phyloP scores from a whole-genome alignment of 345 rosid species.

The Diplotaxis tenuifolia region DNA sequence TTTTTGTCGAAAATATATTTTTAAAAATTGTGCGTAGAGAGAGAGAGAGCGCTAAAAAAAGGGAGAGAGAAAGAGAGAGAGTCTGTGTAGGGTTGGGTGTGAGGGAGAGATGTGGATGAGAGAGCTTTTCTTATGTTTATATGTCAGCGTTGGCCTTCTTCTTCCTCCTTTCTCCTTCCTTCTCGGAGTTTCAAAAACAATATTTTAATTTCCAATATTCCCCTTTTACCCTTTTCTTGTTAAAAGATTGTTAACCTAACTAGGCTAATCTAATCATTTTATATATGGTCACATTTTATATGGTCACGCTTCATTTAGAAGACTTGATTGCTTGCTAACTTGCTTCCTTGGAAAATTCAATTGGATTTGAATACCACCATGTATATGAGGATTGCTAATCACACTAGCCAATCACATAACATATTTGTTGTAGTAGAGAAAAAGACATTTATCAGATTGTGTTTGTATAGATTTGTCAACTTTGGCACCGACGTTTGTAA shows the following conservation, averaged over 20 bases:
- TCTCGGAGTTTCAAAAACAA: constrained; percentile 7
- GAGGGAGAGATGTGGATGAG: constrained; percentile 32
- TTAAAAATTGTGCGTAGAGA: constrained; percentile 14
- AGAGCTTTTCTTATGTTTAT: not conserved
- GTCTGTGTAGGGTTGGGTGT: constrained; percentile 14
- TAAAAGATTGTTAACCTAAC: constrained; percentile 40
- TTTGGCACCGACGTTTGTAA: constrained; percentile 29
- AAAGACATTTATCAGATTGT: constrained; percentile 18
- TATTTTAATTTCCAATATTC: not conserved
- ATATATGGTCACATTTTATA: not conserved
- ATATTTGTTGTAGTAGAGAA: not conserved
- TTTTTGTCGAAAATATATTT: no score
- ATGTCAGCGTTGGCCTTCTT: not conserved
- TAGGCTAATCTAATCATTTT: constrained; percentile 8
- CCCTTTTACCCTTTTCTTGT: constrained; percentile 39
- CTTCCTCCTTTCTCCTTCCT: not conserved
- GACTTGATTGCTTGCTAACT: constrained; percentile 7
- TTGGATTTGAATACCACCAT: not conserved
- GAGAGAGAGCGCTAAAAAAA: not conserved
- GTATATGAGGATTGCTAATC: not conserved
- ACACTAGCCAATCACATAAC: not conserved
- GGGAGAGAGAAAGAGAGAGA: constrained; percentile 1
- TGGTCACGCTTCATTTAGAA: constrained; percentile 10
- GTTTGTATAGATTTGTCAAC: constrained; percentile 22
- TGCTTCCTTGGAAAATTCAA: constrained; percentile 19